Evolutionary conservation across 2,329 filamentous ascomycete species (phyloP).

Genomic region (Exophiala spinifera): DNA sequence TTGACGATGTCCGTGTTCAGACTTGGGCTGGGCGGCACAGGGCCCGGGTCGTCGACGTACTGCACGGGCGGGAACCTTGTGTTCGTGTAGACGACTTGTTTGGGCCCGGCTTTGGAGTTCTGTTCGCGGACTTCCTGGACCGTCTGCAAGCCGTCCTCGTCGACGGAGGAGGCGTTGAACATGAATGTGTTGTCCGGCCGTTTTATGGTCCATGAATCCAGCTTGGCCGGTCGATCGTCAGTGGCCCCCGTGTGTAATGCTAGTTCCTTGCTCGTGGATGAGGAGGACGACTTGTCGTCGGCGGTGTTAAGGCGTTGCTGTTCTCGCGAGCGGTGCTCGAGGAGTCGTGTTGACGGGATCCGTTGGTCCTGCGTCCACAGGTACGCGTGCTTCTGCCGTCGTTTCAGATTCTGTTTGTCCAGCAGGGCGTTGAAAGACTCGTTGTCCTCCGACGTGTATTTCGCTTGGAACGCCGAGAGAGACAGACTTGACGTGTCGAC

Average conservation of each 20-base stretch:
- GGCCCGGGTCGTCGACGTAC: slow-evolving; percentile 32
- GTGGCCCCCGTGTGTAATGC: slow-evolving; percentile 60
- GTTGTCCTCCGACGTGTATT: slow-evolving; percentile 96
- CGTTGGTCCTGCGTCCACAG: slow-evolving; percentile 79
- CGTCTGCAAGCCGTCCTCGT: slow-evolving; percentile 57
- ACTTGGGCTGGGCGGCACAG: slow-evolving; percentile 72
- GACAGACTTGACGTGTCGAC: slow-evolving; percentile 72
- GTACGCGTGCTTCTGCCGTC: slow-evolving; percentile 81
- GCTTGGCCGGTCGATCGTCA: slow-evolving; percentile 68
- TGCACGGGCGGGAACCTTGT: slow-evolving; percentile 65
- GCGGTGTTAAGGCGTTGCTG: slow-evolving; percentile 69
- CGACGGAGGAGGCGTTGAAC: slow-evolving; percentile 57
- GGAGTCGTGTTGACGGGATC: slow-evolving; percentile 61
- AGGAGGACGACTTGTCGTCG: slow-evolving; percentile 57
- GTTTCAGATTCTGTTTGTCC: slow-evolving; percentile 84
- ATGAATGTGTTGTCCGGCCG: slow-evolving; percentile 79
- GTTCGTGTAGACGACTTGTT: slow-evolving; percentile 74
- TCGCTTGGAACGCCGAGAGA: slow-evolving; percentile 79
- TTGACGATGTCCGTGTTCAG: slow-evolving; percentile 59
- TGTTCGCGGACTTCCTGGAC: slow-evolving; percentile 66
- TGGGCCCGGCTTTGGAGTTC: slow-evolving; percentile 70
- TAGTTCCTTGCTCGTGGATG: slow-evolving; percentile 56
- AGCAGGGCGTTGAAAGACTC: slow-evolving; percentile 92
- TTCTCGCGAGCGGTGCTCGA: slow-evolving; percentile 52
- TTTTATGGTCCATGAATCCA: slow-evolving; percentile 68